Conservation (phyloP, 2,329 filamentous ascomycete genomes). For the Ophiocordyceps unilateralis region DNA sequence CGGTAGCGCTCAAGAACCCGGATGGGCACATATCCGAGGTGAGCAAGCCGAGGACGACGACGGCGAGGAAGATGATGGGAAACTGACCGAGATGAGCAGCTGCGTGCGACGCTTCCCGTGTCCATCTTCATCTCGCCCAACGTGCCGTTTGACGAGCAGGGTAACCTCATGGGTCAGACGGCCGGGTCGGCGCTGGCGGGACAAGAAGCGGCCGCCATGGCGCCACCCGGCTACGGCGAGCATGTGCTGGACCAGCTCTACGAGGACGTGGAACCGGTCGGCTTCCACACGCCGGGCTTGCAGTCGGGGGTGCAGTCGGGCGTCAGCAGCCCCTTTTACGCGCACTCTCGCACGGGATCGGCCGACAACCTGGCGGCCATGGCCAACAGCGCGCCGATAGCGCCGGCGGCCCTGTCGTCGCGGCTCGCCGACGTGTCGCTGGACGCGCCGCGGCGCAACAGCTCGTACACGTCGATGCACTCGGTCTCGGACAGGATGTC, state of each 20-base stretch:
- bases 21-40: slow-evolving; percentile 89
- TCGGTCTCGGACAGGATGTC: slow-evolving; percentile 26
- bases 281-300: slow-evolving; percentile 59
- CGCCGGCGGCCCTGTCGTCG: slow-evolving; percentile 40
- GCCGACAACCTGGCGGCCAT: slow-evolving; percentile 56
- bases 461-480: slow-evolving; percentile 26
- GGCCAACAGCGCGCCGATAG: slow-evolving; percentile 12
- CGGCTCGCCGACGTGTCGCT: slow-evolving; percentile 53
- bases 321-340: slow-evolving; percentile 66
- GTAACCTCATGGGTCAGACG: slow-evolving; percentile 53
- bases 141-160: slow-evolving; percentile 73
- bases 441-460: slow-evolving; percentile 26
- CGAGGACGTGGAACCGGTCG: slow-evolving; percentile 64
- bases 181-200: slow-evolving; percentile 28
- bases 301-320: slow-evolving; percentile 55
- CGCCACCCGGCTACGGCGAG: slow-evolving; percentile 84
- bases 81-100: slow-evolving; percentile 14
- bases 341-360: slow-evolving; percentile 57
- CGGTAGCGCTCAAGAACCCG: slow-evolving; percentile 81
- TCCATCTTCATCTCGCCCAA: slow-evolving; percentile 94
- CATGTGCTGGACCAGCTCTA: slow-evolving; percentile 84
- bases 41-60: slow-evolving; percentile 11
- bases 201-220: slow-evolving; percentile 43
- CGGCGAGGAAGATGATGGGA: background rate
- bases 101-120: slow-evolving; percentile 77